phyloP scores from a whole-genome alignment of 1,139 yeast genomes.

The Debaryomyces sp. region DNA sequence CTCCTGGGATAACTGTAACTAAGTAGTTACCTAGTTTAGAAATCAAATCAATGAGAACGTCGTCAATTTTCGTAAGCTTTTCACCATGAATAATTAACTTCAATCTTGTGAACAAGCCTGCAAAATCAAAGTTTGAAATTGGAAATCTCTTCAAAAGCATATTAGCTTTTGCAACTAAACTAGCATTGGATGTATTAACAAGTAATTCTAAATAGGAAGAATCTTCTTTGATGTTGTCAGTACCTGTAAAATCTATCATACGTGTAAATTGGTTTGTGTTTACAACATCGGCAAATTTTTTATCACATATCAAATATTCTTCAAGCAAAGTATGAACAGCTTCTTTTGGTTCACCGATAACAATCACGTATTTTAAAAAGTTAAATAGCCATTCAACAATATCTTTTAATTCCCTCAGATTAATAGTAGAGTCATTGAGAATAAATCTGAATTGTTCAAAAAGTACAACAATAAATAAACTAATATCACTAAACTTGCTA shows the following conservation, averaged over 20 bases:
- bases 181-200: slow-evolving; percentile 22
- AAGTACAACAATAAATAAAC: slow-evolving; percentile 69
- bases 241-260: slow-evolving; percentile 6
- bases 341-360: slow-evolving; percentile 56
- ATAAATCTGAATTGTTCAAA: slow-evolving; percentile 74
- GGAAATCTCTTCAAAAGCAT: slow-evolving; percentile 35
- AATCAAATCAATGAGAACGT: slow-evolving; percentile 23
- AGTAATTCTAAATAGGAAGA: slow-evolving; percentile 25
- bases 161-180: slow-evolving; percentile 16
- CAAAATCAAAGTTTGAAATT: slow-evolving; percentile 48
- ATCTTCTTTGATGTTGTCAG: neutral
- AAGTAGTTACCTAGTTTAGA: slow-evolving; percentile 48
- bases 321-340: slow-evolving; percentile 31
- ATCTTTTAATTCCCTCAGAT: slow-evolving; percentile 20
- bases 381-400: slow-evolving; percentile 54
- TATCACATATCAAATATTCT: slow-evolving; percentile 18
- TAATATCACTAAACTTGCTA: slow-evolving; percentile 39
- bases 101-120: slow-evolving; percentile 45
- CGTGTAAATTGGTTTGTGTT: slow-evolving; percentile 9
- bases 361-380: slow-evolving; percentile 43
- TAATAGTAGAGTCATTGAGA: slow-evolving; percentile 24
- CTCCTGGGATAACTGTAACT: slow-evolving; percentile 16
- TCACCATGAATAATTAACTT: slow-evolving; percentile 26
- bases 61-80: slow-evolving; percentile 8
- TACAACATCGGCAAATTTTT: slow-evolving; percentile 10